A percentile compares a stretch with the other conserved stretches of the same genome.
Conservation (phyloP, 2,329 filamentous ascomycete species). For the Domatiomyces catenatus region DNA sequence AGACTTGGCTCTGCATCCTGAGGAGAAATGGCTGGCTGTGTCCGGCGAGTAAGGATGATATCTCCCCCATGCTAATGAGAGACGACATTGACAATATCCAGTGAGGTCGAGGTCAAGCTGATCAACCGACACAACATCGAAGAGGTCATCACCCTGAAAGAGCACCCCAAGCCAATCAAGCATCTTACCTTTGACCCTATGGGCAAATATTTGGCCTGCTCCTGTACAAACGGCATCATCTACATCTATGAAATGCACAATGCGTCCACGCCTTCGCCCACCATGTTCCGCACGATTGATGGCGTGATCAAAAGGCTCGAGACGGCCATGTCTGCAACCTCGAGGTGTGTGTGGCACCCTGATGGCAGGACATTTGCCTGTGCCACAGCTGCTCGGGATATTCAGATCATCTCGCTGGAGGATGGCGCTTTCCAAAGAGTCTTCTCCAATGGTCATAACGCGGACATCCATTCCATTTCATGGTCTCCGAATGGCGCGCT, state of each 20-base stretch:
- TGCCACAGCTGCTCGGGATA: conserved; percentile 64
- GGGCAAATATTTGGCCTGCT: conserved; percentile 60
- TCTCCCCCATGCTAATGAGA: not conserved
- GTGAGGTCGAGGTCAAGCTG: conserved; percentile 76
- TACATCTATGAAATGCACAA: conserved; percentile 52
- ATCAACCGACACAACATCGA: conserved; percentile 68
- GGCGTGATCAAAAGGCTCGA: conserved; percentile 70
- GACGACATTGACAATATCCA: conserved; percentile 17
- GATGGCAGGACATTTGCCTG: conserved; percentile 83
- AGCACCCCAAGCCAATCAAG: conserved; percentile 77
- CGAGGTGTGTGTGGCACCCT: conserved; percentile 75
- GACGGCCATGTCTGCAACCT: conserved; percentile 58
- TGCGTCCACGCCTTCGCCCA: conserved; percentile 40
- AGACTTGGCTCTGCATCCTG: conserved; percentile 67
- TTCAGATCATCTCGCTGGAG: conserved; percentile 71
- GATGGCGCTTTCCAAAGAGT: conserved; percentile 77
- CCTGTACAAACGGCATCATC: conserved; percentile 74
- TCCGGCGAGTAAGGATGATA: conserved; percentile 62
- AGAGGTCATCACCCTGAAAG: conserved; percentile 60
- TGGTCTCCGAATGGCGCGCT: conserved; percentile 95
- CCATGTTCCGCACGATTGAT: conserved; percentile 69
- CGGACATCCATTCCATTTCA: conserved; percentile 69
- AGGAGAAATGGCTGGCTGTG: conserved; percentile 78
- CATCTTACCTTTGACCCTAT: conserved; percentile 77
- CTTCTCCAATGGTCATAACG: conserved; percentile 66